Conservation (phyloP, 2,329 filamentous ascomycete genomes). For the Cercospora canescens region DNA sequence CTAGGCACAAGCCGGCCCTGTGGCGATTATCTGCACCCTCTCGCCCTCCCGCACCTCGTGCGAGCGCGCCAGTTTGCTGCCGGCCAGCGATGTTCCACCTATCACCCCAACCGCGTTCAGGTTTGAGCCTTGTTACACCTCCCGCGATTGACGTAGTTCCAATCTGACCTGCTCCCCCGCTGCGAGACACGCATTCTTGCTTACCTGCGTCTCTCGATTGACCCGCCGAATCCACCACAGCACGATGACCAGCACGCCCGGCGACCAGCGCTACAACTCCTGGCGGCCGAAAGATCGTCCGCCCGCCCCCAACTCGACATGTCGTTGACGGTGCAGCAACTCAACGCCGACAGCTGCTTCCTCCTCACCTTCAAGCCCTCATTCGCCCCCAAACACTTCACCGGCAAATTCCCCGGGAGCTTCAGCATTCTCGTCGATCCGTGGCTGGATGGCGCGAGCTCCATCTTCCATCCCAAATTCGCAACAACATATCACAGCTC, state of each 20-base stretch:
- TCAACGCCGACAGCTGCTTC: slow-evolving; percentile 67
- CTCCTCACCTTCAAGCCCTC: slow-evolving; percentile 62
- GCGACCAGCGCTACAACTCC: background rate
- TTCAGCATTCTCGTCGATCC: slow-evolving; percentile 73
- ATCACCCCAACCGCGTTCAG: slow-evolving; percentile 2
- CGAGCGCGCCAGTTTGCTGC: background rate
- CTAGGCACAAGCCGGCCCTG: background rate
- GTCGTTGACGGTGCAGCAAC: slow-evolving; percentile 63
- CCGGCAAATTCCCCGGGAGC: slow-evolving; percentile 46
- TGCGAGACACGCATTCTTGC: background rate
- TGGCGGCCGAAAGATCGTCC: background rate
- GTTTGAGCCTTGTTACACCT: slow-evolving; percentile 4
- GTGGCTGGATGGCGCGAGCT: slow-evolving; percentile 64
- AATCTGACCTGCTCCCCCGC: background rate
- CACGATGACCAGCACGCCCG: slow-evolving; percentile 9
- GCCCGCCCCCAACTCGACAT: slow-evolving; percentile 42
- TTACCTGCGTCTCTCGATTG: background rate
- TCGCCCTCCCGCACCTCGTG: background rate
- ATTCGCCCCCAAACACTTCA: slow-evolving; percentile 43
- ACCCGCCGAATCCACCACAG: background rate
- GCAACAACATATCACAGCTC: slow-evolving; percentile 59
- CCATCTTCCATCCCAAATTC: slow-evolving; percentile 62
- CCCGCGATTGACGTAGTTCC: background rate
- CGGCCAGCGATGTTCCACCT: background rate
- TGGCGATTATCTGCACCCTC: background rate